Conservation (phyloP, 352 stramenopile species). For the Peronospora farinosa region DNA sequence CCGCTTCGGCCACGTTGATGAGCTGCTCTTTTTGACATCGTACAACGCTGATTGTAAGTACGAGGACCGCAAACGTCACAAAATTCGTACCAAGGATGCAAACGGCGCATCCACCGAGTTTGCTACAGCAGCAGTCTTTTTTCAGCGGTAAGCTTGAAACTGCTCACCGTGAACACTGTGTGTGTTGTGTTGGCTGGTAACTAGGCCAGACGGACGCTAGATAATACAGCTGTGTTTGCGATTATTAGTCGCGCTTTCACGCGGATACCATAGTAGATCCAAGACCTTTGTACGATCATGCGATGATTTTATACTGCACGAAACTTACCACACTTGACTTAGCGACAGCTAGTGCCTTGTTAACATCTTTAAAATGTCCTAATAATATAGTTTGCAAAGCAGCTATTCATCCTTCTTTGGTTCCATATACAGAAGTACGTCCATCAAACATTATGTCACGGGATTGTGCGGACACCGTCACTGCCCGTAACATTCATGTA, state of each 20-base stretch:
- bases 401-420: slow-evolving; percentile 1
- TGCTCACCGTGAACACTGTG: too few species aligned
- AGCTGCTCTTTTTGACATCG: too few species aligned
- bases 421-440: slow-evolving; percentile 37
- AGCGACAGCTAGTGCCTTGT: slow-evolving; percentile 19
- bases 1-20: too few species aligned
- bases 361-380: too few species aligned
- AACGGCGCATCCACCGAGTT: too few species aligned
- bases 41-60: too few species aligned
- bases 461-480: slow-evolving; percentile 24
- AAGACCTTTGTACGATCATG: slow-evolving; percentile 49
- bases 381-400: too few species aligned
- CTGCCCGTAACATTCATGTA: slow-evolving; percentile 37
- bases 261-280: slow-evolving; percentile 57
- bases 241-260: slow-evolving; percentile 31
- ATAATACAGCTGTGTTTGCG: slow-evolving; percentile 24
- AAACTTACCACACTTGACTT: slow-evolving; percentile 37
- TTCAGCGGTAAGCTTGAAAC: too few species aligned
- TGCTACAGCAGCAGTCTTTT: too few species aligned
- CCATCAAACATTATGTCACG: slow-evolving; percentile 36
- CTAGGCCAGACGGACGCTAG: slow-evolving; percentile 26
- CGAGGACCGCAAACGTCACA: too few species aligned
- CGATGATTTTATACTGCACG: slow-evolving; percentile 53
- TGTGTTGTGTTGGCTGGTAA: slow-evolving; percentile 14
- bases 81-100: too few species aligned